Evolutionary conservation across 441 rosid species (phyloP).

Genomic region (Erodium texanum): DNA sequence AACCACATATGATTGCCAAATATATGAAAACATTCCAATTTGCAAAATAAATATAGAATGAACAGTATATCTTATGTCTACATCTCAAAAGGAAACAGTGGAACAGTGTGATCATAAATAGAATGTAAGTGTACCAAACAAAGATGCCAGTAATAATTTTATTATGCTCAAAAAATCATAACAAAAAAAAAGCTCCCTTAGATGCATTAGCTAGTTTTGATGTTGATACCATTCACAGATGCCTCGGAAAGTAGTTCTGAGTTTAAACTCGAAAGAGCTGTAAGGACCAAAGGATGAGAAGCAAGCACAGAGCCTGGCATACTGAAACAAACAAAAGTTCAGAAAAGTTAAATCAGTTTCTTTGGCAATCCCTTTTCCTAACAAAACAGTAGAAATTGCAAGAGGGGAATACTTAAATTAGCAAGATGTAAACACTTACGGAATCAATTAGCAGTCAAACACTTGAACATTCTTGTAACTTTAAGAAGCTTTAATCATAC

Average conservation of each 20-base stretch:
- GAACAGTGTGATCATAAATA: neutral
- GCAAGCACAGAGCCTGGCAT: slow-evolving; percentile 80
- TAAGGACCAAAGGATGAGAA: slow-evolving; percentile 78
- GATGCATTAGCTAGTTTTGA: slow-evolving; percentile 16
- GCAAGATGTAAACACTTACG: too few relatives aligned
- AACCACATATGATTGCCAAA: neutral
- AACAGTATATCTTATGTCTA: neutral
- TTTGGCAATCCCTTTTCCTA: too few relatives aligned
- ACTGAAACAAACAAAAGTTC: slow-evolving; percentile 47
- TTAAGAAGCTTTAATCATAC: neutral
- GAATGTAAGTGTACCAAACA: neutral
- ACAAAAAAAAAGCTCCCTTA: slow-evolving; percentile 6
- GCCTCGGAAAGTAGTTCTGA: slow-evolving; percentile 91
- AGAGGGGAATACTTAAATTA: too few relatives aligned
- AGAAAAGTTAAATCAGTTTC: slow-evolving; percentile 5
- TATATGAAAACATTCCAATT: neutral
- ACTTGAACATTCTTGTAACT: slow-evolving; percentile 4
- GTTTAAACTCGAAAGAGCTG: slow-evolving; percentile 87
- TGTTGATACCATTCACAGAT: slow-evolving; percentile 78
- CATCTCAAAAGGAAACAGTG: neutral
- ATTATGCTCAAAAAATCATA: neutral
- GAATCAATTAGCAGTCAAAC: slow-evolving; percentile 7
- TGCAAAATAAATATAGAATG: neutral
- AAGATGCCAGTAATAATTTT: neutral
- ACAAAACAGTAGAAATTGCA: too few relatives aligned